Conservation (phyloP, 2,329 filamentous ascomycete genomes). For the Neocucurbitaria cava region DNA sequence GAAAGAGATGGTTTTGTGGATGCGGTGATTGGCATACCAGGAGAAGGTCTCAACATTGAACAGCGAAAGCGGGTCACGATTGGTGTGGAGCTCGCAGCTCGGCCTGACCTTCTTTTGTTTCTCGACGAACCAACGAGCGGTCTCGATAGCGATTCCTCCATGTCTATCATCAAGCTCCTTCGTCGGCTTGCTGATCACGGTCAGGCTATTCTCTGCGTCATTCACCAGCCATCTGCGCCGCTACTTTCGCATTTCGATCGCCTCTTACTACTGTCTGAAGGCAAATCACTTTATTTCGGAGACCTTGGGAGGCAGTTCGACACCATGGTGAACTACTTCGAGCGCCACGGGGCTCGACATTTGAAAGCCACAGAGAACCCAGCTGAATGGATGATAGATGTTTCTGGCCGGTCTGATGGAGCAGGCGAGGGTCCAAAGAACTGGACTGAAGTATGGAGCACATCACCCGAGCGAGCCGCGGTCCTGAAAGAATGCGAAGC, state of each 20-base stretch:
- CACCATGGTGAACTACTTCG: slow-evolving; percentile 64
- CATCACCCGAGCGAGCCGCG: slow-evolving; percentile 3
- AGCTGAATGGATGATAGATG: slow-evolving; percentile 82
- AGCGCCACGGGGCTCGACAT: slow-evolving; percentile 59
- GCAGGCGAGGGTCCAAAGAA: slow-evolving; percentile 18
- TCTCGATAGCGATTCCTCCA: neutral
- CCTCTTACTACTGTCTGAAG: slow-evolving; percentile 66
- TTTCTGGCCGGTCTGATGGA: slow-evolving; percentile 53
- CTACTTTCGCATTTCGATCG: slow-evolving; percentile 66
- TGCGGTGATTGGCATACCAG: slow-evolving; percentile 83
- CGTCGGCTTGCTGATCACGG: slow-evolving; percentile 32
- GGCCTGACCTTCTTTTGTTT: slow-evolving; percentile 83
- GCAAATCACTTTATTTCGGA: slow-evolving; percentile 69
- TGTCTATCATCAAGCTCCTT: slow-evolving; percentile 2
- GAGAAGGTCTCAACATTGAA: slow-evolving; percentile 72
- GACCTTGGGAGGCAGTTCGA: slow-evolving; percentile 75
- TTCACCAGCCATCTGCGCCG: slow-evolving; percentile 74
- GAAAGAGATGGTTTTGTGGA: slow-evolving; percentile 74
- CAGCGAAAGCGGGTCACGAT: slow-evolving; percentile 78
- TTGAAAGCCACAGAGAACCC: slow-evolving; percentile 53
- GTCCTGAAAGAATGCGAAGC: slow-evolving; percentile 13
- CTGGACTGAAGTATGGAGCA: slow-evolving; percentile 9
- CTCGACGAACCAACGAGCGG: slow-evolving; percentile 81
- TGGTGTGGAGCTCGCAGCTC: slow-evolving; percentile 86
- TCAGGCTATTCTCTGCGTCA: slow-evolving; percentile 83